A percentile compares a stretch with the other conserved stretches of the same genome.
phyloP scores from a whole-genome alignment of 2,329 filamentous ascomycete genomes.

The Curvularia spicifera region DNA sequence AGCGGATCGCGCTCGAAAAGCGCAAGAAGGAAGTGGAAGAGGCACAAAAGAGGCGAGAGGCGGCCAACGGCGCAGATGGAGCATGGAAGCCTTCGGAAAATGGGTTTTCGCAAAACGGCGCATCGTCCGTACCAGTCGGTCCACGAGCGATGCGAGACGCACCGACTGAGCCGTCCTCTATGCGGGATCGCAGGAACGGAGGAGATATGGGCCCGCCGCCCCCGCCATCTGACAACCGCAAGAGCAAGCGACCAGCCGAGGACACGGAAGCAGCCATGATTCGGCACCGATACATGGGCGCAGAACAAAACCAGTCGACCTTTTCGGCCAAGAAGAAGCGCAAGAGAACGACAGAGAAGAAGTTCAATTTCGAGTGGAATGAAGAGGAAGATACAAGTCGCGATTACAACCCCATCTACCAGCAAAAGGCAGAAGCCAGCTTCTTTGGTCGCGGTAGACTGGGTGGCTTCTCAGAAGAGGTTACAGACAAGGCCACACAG shows the following conservation, averaged over 20 bases:
- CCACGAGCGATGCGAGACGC: slow-evolving; percentile 68
- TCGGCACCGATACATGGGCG: slow-evolving; percentile 86
- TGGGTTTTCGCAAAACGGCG: slow-evolving; percentile 19
- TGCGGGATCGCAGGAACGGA: slow-evolving; percentile 56
- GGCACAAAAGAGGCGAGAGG: slow-evolving; percentile 57
- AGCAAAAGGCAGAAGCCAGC: slow-evolving; percentile 68
- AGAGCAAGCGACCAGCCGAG: slow-evolving; percentile 52
- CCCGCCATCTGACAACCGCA: slow-evolving; percentile 47
- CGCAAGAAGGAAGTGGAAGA: slow-evolving; percentile 74
- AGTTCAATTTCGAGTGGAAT: slow-evolving; percentile 99
- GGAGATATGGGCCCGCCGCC: slow-evolving; percentile 60
- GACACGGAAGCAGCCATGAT: slow-evolving; percentile 76
- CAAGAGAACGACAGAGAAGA: slow-evolving; percentile 88
- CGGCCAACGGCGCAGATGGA: slow-evolving; percentile 33
- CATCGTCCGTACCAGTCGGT: slow-evolving; percentile 67
- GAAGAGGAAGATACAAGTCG: slow-evolving; percentile 88
- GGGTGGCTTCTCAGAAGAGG: slow-evolving; percentile 69
- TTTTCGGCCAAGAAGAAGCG: slow-evolving; percentile 97
- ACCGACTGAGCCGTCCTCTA: slow-evolving; percentile 75
- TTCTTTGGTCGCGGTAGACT: slow-evolving; percentile 73
- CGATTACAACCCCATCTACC: slow-evolving; percentile 82
- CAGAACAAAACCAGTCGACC: slow-evolving; percentile 82
- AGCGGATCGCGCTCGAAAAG: slow-evolving; percentile 80
- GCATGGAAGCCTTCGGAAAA: slow-evolving; percentile 13
- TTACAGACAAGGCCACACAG: slow-evolving; percentile 58